Conservation (phyloP, 108 stramenopile genomes). For the Nitzschia sp. region DNA sequence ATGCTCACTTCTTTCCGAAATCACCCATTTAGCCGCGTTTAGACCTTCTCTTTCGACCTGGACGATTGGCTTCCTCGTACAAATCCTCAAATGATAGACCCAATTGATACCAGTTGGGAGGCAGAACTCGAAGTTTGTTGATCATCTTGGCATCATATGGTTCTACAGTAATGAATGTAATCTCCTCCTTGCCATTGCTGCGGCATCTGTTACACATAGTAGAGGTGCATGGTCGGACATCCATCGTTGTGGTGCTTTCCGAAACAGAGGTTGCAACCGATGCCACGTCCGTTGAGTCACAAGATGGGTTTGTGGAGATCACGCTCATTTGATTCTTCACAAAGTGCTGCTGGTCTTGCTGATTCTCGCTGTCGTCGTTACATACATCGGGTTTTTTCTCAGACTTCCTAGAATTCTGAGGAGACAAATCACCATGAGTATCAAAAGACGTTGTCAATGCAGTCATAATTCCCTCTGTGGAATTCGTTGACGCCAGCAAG, state of each 20-base stretch:
- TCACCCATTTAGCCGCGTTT: too few relatives aligned
- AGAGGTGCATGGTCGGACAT: constrained; percentile 12
- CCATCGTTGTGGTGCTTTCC: constrained; percentile 3
- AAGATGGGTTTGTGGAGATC: constrained; percentile 7
- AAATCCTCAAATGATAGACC: constrained; percentile 17
- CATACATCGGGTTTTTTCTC: too few relatives aligned
- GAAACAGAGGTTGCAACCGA: not conserved
- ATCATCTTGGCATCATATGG: constrained; percentile 7
- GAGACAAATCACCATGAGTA: too few relatives aligned
- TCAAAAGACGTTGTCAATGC: not conserved
- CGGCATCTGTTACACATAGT: not conserved
- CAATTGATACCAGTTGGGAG: constrained; percentile 12
- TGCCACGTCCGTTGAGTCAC: not conserved
- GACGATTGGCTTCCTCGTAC: constrained; percentile 16
- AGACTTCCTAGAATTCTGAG: too few relatives aligned
- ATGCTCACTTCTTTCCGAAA: too few relatives aligned
- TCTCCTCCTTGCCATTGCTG: not conserved
- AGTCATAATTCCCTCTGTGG: not conserved
- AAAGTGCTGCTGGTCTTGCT: not conserved
- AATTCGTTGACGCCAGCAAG: not conserved
- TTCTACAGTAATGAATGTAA: constrained; percentile 1
- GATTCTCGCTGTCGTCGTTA: not conserved
- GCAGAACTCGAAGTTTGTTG: not conserved
- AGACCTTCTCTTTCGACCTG: not conserved
- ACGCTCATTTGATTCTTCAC: too few relatives aligned